phyloP scores from a whole-genome alignment of 768 basidiomycete species.

The Royoungia palumana region DNA sequence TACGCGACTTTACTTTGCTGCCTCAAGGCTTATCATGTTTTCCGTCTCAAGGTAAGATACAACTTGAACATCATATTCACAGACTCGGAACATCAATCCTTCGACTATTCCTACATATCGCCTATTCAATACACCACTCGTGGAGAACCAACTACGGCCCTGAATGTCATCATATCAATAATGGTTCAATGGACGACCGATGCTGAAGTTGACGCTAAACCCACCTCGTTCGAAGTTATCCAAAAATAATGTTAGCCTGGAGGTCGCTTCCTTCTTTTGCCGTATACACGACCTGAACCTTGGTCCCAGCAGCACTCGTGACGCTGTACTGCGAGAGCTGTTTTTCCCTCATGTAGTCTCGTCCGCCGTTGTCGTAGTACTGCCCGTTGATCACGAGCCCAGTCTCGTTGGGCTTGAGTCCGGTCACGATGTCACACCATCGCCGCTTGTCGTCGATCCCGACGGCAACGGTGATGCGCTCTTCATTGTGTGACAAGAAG shows the following conservation, averaged over 20 bases:
- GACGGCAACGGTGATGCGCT: constrained; percentile 32
- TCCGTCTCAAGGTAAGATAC: too few relatives aligned
- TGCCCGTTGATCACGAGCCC: constrained; percentile 18
- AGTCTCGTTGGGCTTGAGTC: constrained; percentile 14
- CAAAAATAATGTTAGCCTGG: constrained; percentile 2
- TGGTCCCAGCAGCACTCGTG: constrained; percentile 7
- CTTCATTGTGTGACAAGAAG: constrained; percentile 27
- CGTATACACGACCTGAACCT: neutral
- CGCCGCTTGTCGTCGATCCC: constrained; percentile 38
- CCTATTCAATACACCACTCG: too few relatives aligned
- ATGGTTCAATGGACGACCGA: too few relatives aligned
- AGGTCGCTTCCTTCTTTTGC: constrained; percentile 7
- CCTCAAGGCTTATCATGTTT: too few relatives aligned
- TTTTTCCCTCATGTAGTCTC: constrained; percentile 6
- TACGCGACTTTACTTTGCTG: too few relatives aligned
- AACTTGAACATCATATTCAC: too few relatives aligned
- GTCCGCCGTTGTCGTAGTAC: constrained; percentile 24
- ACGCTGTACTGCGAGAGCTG: constrained; percentile 4
- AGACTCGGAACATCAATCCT: too few relatives aligned
- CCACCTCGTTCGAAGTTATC: neutral
- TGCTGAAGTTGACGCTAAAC: too few relatives aligned
- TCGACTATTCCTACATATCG: too few relatives aligned
- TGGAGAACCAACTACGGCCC: too few relatives aligned
- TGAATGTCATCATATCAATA: too few relatives aligned
- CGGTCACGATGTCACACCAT: constrained; percentile 38